Percentiles rank a stretch among this genome's conserved stretches.
phyloP scores from a whole-genome alignment of 495 filamentous ascomycete genomes.

The Lophiotrema nucula region DNA sequence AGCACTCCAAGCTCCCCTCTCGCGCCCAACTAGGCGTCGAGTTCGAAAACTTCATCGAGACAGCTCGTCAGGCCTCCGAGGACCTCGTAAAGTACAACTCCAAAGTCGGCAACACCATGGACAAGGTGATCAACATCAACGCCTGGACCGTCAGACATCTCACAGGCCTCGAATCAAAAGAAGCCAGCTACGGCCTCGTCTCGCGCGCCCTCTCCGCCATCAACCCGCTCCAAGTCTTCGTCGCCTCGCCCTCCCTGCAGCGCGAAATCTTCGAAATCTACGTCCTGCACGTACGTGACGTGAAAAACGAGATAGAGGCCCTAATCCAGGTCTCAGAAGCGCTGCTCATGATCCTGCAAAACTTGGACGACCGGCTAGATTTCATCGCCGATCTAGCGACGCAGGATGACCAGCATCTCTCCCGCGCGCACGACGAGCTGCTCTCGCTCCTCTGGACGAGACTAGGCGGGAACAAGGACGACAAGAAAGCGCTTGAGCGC shows the following conservation, averaged over 20 bases:
- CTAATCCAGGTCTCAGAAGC: conserved; percentile 67
- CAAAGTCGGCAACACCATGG: conserved; percentile 65
- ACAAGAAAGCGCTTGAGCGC: conserved; percentile 54
- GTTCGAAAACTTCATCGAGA: conserved; percentile 65
- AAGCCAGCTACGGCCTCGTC: conserved; percentile 43
- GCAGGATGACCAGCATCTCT: conserved; percentile 51
- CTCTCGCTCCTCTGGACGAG: conserved; percentile 66
- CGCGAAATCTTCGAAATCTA: conserved; percentile 55
- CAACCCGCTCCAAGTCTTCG: conserved; percentile 57
- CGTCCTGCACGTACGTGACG: conserved; percentile 59
- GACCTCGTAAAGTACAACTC: conserved; percentile 67
- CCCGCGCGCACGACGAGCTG: conserved; percentile 57
- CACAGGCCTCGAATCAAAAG: conserved; percentile 44
- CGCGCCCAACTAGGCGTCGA: conserved; percentile 63
- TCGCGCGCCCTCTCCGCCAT: conserved; percentile 44
- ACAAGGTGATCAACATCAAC: conserved; percentile 65
- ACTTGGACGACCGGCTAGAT: conserved; percentile 62
- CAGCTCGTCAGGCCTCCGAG: conserved; percentile 52
- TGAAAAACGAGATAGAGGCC: conserved; percentile 62
- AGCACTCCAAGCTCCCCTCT: conserved; percentile 49
- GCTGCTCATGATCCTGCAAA: conserved; percentile 55
- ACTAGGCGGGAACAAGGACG: conserved; percentile 60
- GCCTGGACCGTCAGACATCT: conserved; percentile 60
- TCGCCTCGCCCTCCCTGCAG: conserved; percentile 53
- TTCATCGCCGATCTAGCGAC: conserved; percentile 63